Percentiles rank a stretch among this genome's conserved stretches.
Evolutionary conservation across 345 rosid species (phyloP).

Genomic region (Euphorbia lathyris): DNA sequence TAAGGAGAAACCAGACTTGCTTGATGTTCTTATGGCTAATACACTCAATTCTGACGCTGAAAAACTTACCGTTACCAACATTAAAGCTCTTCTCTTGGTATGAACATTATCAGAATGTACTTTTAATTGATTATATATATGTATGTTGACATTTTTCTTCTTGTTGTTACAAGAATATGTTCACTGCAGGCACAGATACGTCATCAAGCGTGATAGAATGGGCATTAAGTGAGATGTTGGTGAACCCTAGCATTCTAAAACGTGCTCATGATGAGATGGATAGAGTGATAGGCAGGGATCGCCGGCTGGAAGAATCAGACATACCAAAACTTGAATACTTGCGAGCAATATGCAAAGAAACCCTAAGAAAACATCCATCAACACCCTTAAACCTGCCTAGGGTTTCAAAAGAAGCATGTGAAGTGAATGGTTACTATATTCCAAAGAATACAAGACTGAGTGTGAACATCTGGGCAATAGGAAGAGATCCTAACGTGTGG

Average conservation of each 20-base stretch:
- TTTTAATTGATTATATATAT: too few relatives aligned
- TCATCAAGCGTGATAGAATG: slow-evolving; percentile 59
- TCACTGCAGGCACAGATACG: slow-evolving; percentile 65
- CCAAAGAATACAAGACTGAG: slow-evolving; percentile 39
- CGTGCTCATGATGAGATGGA: slow-evolving; percentile 64
- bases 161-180: slow-evolving; percentile 37
- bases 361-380: slow-evolving; percentile 54
- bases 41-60: slow-evolving; percentile 27
- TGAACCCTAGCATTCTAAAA: slow-evolving; percentile 37
- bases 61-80: slow-evolving; percentile 35
- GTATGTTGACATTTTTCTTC: too few relatives aligned
- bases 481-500: slow-evolving; percentile 57
- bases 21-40: slow-evolving; percentile 41
- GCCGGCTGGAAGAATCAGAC: slow-evolving; percentile 51
- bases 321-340: slow-evolving; percentile 45
- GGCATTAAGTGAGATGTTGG: slow-evolving; percentile 50
- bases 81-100: slow-evolving; percentile 60
- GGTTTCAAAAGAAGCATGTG: slow-evolving; percentile 35
- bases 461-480: slow-evolving; percentile 67
- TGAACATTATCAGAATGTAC: too few relatives aligned
- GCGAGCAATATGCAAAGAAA: slow-evolving; percentile 55
- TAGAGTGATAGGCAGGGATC: slow-evolving; percentile 45
- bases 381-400: slow-evolving; percentile 53
- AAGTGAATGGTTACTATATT: slow-evolving; percentile 47
- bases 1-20: slow-evolving; percentile 49